Base-by-base conservation (phyloP, 1,284 basidiomycete genomes). In the Cutaneotrichosporon spelunceum region DNA sequence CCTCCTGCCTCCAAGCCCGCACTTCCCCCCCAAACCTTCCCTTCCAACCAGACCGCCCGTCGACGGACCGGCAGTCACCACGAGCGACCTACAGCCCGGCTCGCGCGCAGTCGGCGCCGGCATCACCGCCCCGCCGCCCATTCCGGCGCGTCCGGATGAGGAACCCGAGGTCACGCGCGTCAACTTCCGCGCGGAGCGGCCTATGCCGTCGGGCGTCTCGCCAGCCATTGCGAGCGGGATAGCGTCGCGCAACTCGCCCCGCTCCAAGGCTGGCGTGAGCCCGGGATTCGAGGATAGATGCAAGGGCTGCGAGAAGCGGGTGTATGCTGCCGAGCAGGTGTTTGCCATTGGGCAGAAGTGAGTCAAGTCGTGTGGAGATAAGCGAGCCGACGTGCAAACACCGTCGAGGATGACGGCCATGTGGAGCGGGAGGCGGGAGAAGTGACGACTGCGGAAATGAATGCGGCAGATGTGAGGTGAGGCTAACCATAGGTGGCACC, bases 321-420 rank as follows among this genome's bases (percentile, higher is more conserved):
- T 79, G 5, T 79, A 79, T 64, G 75, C 75, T 14, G 78, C 78
- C 2, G 78, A 79, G 64, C 72, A 75, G 64, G 74, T 78, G 42
- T 54, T 72, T 66, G 33, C 57, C 9, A 60, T 60, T 60, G 60
- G 60, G 19, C 44, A 61, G 34, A 64, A 65, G 63, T 65, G 59
- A 62, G 63, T 60, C 30, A 33, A 33, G 30, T n/a, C n/a, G n/a
- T n/a, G n/a, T n/a, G n/a, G n/a, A n/a, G n/a, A n/a, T n/a, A n/a
- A n/a, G n/a, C n/a, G n/a, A n/a, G n/a, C n/a, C n/a, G n/a, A n/a
- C n/a, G n/a, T n/a, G n/a, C n/a, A n/a, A n/a, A n/a, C n/a, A n/a
- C n/a, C n/a, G n/a, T n/a, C 4, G 29, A 33, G 4, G 16, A 27
- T 21, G 29, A 29, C 11, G 50, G 14, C 8, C 4, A 30, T n/a